These are phyloP conservation scores for Lachancea nothofagi DNA, from an alignment of 805 yeast genomes.

Conservation along the genomic window DNA sequence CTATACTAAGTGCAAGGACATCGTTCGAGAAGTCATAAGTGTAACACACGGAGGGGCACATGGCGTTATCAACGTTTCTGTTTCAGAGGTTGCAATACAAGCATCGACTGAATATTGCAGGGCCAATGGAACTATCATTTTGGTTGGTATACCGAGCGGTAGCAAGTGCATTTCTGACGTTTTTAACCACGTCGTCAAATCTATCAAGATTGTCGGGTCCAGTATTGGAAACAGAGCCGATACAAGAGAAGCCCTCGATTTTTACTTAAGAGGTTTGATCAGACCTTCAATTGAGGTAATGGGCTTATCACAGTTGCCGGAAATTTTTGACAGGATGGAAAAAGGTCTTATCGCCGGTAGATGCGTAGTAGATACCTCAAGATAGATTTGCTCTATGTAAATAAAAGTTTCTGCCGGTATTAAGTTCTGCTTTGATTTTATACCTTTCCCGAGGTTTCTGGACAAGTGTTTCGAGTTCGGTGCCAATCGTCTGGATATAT, in stretches of 20 bases:
- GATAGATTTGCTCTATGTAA: slow-evolving; percentile 37
- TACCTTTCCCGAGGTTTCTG: too few species aligned
- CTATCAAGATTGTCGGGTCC: slow-evolving; percentile 67
- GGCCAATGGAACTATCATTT: slow-evolving; percentile 61
- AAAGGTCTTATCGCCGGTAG: slow-evolving; percentile 61
- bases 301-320: slow-evolving; percentile 48
- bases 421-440: too few species aligned
- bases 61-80: slow-evolving; percentile 61
- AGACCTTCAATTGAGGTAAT: slow-evolving; percentile 55
- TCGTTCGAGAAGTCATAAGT: too few species aligned
- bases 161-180: slow-evolving; percentile 62
- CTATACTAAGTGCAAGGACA: too few species aligned
- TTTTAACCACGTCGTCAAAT: slow-evolving; percentile 64
- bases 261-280: slow-evolving; percentile 61
- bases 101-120: slow-evolving; percentile 49
- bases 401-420: too few species aligned
- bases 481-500: too few species aligned
- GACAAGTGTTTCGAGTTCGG: too few species aligned
- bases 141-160: slow-evolving; percentile 72
- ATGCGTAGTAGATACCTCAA: slow-evolving; percentile 74
- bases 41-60: too few species aligned
- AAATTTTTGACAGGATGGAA: slow-evolving; percentile 51
- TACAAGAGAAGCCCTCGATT: slow-evolving; percentile 66
- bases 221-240: slow-evolving; percentile 86
- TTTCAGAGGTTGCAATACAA: slow-evolving; percentile 46